A percentile compares a stretch with the other conserved stretches of the same genome.
phyloP scores from a whole-genome alignment of 140 eudicot genomes.

The Erigeron philadelphicus region DNA sequence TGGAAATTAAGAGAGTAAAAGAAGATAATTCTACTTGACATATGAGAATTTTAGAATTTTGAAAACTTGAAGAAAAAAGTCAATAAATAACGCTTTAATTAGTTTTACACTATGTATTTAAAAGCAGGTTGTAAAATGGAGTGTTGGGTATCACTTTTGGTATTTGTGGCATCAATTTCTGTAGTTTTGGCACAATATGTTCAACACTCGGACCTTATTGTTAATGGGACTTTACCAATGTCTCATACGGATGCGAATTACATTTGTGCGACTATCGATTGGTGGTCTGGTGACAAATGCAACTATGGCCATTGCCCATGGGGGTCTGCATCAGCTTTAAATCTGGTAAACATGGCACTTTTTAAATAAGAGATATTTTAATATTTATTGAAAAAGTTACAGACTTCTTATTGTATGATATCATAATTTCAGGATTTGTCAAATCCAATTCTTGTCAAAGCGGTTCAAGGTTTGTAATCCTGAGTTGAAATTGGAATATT shows the following conservation, averaged over 20 bases:
- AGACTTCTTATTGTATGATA: not conserved
- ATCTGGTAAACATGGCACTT: slow-evolving; percentile 48
- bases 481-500: slow-evolving; percentile 4
- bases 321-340: slow-evolving; percentile 71
- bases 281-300: slow-evolving; percentile 97
- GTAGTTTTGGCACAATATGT: slow-evolving; percentile 53
- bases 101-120: slow-evolving; percentile 8
- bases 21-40: not conserved
- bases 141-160: slow-evolving; percentile 32
- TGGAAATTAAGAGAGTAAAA: not conserved
- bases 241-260: slow-evolving; percentile 65
- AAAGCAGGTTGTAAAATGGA: slow-evolving; percentile 42
- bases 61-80: not conserved
- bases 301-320: slow-evolving; percentile 82
- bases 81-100: not conserved
- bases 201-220: slow-evolving; percentile 42
- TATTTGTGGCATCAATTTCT: slow-evolving; percentile 51
- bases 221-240: slow-evolving; percentile 43
- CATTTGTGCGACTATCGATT: slow-evolving; percentile 88
- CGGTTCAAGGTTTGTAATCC: slow-evolving; percentile 61
- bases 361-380: not conserved
- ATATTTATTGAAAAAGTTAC: not conserved
- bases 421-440: slow-evolving; percentile 55
- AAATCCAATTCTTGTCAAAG: slow-evolving; percentile 60
- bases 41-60: not conserved